These are phyloP conservation scores for Aspergillus versicolor DNA, from an alignment of 2,329 filamentous ascomycete genomes.

Conservation along the genomic window DNA sequence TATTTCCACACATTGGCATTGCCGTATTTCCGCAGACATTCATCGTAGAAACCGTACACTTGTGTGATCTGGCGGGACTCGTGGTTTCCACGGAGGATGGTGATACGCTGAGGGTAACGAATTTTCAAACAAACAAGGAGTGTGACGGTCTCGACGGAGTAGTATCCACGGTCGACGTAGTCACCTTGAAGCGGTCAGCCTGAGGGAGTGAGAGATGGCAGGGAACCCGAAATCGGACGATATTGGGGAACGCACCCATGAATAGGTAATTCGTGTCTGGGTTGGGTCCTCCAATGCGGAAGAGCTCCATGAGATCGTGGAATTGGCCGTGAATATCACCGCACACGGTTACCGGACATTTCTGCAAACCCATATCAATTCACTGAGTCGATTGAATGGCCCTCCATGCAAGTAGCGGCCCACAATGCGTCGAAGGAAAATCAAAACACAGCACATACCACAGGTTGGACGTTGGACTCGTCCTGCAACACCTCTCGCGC, in stretches of 20 bases:
- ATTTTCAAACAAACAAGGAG: slow-evolving; percentile 96
- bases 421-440: slow-evolving; percentile 11
- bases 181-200: slow-evolving; percentile 62
- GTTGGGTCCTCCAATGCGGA: slow-evolving; percentile 97
- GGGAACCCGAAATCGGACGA: too few relatives aligned
- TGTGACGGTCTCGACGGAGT: slow-evolving; percentile 97
- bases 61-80: slow-evolving; percentile 98
- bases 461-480: slow-evolving; percentile 97
- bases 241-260: slow-evolving; percentile 68
- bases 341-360: slow-evolving; percentile 98
- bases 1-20: slow-evolving; percentile 99
- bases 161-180: slow-evolving; percentile 98
- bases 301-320: slow-evolving; percentile 98
- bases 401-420: slow-evolving; percentile 7
- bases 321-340: slow-evolving; percentile 99
- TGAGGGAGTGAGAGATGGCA: background rate
- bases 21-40: slow-evolving; percentile 97
- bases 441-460: slow-evolving; percentile 62
- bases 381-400: slow-evolving; percentile 8
- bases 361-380: slow-evolving; percentile 52
- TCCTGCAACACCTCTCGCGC: slow-evolving; percentile 95
- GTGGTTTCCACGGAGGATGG: slow-evolving; percentile 97
- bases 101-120: slow-evolving; percentile 95
- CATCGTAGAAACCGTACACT: slow-evolving; percentile 99
- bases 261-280: slow-evolving; percentile 99